Evolutionary conservation across 169 alveolate species (phyloP).

Genomic region (Cardiosporidium cionae): DNA sequence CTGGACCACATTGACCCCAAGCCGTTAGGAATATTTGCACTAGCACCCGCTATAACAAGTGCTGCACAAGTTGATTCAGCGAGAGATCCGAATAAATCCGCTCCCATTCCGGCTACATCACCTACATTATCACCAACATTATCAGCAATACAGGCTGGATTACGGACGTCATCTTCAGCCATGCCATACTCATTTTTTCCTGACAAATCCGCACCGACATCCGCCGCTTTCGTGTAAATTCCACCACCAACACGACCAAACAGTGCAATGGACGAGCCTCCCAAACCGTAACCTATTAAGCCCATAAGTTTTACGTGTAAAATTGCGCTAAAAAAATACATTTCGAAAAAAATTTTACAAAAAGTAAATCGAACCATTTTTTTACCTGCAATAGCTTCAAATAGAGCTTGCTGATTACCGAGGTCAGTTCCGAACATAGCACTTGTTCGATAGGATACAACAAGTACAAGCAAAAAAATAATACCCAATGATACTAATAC

Average conservation of each 20-base stretch:
- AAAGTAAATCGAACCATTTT: background rate
- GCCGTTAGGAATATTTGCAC: background rate
- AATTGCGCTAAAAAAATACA: too few relatives aligned
- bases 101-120: slow-evolving; percentile 89
- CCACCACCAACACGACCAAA: slow-evolving; percentile 90
- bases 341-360: background rate
- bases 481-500: slow-evolving; percentile 69
- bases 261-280: slow-evolving; percentile 81
- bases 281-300: slow-evolving; percentile 70
- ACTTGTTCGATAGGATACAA: slow-evolving; percentile 33
- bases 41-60: slow-evolving; percentile 71
- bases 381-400: slow-evolving; percentile 64
- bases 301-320: too few relatives aligned
- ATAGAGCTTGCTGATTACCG: slow-evolving; percentile 35
- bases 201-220: slow-evolving; percentile 82
- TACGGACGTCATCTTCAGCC: slow-evolving; percentile 81
- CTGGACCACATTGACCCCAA: background rate
- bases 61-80: slow-evolving; percentile 87
- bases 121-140: slow-evolving; percentile 89
- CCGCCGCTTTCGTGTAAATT: slow-evolving; percentile 85
- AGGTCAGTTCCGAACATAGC: slow-evolving; percentile 7
- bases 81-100: slow-evolving; percentile 84
- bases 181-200: slow-evolving; percentile 78
- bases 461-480: slow-evolving; percentile 43
- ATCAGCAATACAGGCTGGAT: slow-evolving; percentile 87